Conservation (phyloP, 768 basidiomycete genomes). For the Boletus vinaceobasis region DNA sequence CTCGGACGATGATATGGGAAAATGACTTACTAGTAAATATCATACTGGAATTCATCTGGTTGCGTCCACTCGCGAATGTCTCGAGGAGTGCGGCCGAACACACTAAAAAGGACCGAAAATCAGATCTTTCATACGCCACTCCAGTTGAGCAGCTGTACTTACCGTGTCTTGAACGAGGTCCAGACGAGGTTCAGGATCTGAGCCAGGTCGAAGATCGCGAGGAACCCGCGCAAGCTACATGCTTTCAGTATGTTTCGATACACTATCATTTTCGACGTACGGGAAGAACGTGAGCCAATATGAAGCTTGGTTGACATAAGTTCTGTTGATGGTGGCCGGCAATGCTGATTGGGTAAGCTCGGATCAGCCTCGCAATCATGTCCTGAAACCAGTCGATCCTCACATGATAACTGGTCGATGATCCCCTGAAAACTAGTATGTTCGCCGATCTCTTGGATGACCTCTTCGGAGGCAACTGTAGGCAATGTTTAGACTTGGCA, state of each 20-base stretch:
- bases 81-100: constrained; percentile 85
- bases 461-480: constrained; percentile 35
- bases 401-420: constrained; percentile 44
- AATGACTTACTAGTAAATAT: constrained; percentile 70
- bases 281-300: constrained; percentile 96
- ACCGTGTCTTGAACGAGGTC: constrained; percentile 83
- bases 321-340: constrained; percentile 70
- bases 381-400: constrained; percentile 1
- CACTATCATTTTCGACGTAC: constrained; percentile 41
- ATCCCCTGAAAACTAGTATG: constrained; percentile 46
- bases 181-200: constrained; percentile 89
- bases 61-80: constrained; percentile 89
- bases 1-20: neutral
- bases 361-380: neutral
- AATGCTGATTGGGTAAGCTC: constrained; percentile 53
- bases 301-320: constrained; percentile 88
- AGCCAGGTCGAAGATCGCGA: constrained; percentile 91
- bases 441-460: constrained; percentile 47
- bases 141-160: constrained; percentile 15
- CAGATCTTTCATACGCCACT: neutral
- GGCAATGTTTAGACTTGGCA: neutral
- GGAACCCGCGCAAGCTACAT: constrained; percentile 83
- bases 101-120: constrained; percentile 35
- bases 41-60: constrained; percentile 86
- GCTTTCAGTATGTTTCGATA: constrained; percentile 2